Percentiles rank a stretch among this genome's conserved stretches.
Conservation (phyloP, 2,329 filamentous ascomycete genomes). For the Aureobasidium leucospermi region DNA sequence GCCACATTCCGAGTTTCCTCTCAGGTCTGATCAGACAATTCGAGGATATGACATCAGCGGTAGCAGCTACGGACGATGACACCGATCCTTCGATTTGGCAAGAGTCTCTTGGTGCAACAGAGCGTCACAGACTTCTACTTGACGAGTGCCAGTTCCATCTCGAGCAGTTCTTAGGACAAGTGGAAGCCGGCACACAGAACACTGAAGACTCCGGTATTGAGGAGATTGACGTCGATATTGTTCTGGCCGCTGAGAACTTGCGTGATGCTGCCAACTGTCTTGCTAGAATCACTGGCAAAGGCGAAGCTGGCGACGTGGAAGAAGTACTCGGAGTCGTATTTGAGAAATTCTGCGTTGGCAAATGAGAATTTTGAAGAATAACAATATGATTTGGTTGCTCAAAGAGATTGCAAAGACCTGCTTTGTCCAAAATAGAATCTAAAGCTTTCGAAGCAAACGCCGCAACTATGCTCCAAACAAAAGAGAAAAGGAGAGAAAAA, state of each 20-base stretch:
- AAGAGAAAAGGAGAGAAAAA: neutral
- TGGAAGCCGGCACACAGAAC: slow-evolving; percentile 22
- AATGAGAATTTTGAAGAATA: slow-evolving; percentile 20
- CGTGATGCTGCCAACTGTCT: slow-evolving; percentile 71
- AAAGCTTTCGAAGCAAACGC: neutral
- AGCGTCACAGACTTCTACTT: slow-evolving; percentile 78
- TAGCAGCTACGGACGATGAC: slow-evolving; percentile 29
- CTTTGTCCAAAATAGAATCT: neutral
- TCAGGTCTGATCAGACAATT: slow-evolving; percentile 62
- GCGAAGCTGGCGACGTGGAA: slow-evolving; percentile 82
- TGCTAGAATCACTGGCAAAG: slow-evolving; percentile 80
- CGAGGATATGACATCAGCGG: slow-evolving; percentile 54
- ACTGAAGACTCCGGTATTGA: slow-evolving; percentile 16
- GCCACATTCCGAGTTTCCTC: slow-evolving; percentile 63
- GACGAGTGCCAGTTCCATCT: slow-evolving; percentile 65
- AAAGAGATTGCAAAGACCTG: neutral
- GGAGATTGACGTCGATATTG: slow-evolving; percentile 62
- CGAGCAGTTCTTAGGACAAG: slow-evolving; percentile 61
- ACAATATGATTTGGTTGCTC: neutral
- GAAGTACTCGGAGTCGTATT: slow-evolving; percentile 95
- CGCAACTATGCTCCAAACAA: neutral
- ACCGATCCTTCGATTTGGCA: slow-evolving; percentile 61
- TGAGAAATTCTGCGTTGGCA: slow-evolving; percentile 61
- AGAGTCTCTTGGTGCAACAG: slow-evolving; percentile 82
- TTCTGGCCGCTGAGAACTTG: slow-evolving; percentile 82